A percentile compares a stretch with the other conserved stretches of the same genome.
Evolutionary conservation across 1,139 yeast genomes (phyloP).

Genomic region (Pneumocystis canis): DNA sequence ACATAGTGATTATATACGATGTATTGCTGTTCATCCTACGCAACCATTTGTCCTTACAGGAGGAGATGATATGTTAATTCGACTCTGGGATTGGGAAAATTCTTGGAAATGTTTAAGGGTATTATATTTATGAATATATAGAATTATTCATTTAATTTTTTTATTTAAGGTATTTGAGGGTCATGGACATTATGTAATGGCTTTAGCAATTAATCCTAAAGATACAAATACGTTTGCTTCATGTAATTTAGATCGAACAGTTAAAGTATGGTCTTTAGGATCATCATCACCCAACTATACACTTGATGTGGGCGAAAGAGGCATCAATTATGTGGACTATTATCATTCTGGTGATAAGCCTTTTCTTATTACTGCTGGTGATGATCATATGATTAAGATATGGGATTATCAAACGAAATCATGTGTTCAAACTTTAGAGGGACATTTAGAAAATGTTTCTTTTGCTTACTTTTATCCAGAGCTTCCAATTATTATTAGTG

Average conservation of each 20-base stretch:
- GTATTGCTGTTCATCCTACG: constrained; percentile 85
- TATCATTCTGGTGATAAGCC: constrained; percentile 97
- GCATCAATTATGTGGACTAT: constrained; percentile 90
- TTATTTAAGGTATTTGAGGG: constrained; percentile 47
- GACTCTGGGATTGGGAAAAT: constrained; percentile 94
- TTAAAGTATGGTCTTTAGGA: constrained; percentile 91
- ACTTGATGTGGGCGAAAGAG: constrained; percentile 80
- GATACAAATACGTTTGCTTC: constrained; percentile 96
- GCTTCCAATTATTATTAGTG: constrained; percentile 72
- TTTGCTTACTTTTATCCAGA: constrained; percentile 96
- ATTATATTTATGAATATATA: not conserved
- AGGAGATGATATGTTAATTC: constrained; percentile 81
- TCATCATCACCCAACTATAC: constrained; percentile 85
- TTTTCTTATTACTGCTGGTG: constrained; percentile 80
- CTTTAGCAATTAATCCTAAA: constrained; percentile 87
- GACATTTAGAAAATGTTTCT: constrained; percentile 86
- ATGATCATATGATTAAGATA: constrained; percentile 75
- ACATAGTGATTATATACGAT: constrained; percentile 90
- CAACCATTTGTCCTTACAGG: constrained; percentile 80
- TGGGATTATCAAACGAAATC: constrained; percentile 98
- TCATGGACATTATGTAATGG: constrained; percentile 91
- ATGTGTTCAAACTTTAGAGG: constrained; percentile 85
- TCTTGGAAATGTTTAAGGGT: constrained; percentile 81
- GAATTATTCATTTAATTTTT: not conserved
- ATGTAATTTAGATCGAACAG: constrained; percentile 89